Evolutionary conservation across 163 green algal genomes (phyloP), one percentile per base, ranked within the genome.

Genomic region (Prototheca wickerhamii): DNA sequence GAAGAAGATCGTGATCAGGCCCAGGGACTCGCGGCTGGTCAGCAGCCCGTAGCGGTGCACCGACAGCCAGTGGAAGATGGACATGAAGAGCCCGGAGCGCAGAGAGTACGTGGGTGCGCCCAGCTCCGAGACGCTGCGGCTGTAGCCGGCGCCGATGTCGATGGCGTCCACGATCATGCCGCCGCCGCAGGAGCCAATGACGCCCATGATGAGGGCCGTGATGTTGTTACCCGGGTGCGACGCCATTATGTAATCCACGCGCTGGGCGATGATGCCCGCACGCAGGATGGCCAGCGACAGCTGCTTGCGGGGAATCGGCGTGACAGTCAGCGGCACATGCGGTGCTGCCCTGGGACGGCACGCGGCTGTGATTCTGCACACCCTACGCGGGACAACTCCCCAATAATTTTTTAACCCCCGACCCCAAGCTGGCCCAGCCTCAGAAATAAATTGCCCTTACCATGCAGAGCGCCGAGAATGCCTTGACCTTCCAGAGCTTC

Each of bases 21-120:
- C 65, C 15, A 66, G 33, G 20, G 21, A 52, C 17, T 53, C 65
- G 4, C 20, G 7, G 25, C 20, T 26, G 33, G 28, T 61, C 25
- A 65, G 46, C 50, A 51, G 35, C 0, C 31, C 42, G 5, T 66
- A 32, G 34, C 49, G 18, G 58, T 72, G 43, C 12, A 72, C 65
- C 4, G 30, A 34, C 17, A 61, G 18, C 26, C 54, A 56, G 33
- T 58, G 40, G 40, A 61, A 40, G 44, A 28, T 44, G 43, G 65
- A 35, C 12, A 40, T 18, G 17, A 72, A 31, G 25, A 61, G 5
- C 25, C 40, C 53, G 3, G 50, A 68, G 23, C 57, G 32, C 6
- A 72, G 35, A 3, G 40, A 7, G 44, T 34, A 67, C 3, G 18
- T 21, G 42, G 65, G 65, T 15, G 42, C n/a, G 20, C 42, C 30